phyloP scores from a whole-genome alignment of 768 basidiomycete genomes.

The Panellus pusillus region DNA sequence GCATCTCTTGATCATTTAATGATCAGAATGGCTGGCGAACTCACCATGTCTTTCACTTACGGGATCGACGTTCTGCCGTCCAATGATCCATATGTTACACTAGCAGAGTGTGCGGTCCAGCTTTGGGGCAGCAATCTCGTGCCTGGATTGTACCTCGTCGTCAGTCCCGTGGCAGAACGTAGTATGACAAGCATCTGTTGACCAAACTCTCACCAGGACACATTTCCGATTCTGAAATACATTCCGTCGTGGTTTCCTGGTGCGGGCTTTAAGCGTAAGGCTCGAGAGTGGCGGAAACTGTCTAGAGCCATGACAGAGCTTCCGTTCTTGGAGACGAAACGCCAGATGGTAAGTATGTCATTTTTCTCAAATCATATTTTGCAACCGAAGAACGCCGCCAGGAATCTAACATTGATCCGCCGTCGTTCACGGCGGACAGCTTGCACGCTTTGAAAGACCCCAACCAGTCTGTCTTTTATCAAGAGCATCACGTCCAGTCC shows the following conservation, averaged over 20 bases:
- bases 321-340: constrained; percentile 38
- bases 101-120: constrained; percentile 39
- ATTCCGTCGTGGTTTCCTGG: constrained; percentile 42
- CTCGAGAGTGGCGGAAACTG: constrained; percentile 32
- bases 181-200: neutral
- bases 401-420: neutral
- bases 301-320: constrained; percentile 35
- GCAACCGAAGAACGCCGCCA: neutral
- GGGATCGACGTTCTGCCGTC: constrained; percentile 40
- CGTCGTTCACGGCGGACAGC: constrained; percentile 1
- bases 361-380: too few species aligned
- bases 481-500: constrained; percentile 2
- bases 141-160: constrained; percentile 46
- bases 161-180: neutral
- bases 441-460: neutral
- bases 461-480: neutral
- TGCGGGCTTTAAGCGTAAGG: constrained; percentile 42
- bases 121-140: constrained; percentile 33
- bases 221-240: constrained; percentile 35
- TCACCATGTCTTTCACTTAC: constrained; percentile 44
- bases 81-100: constrained; percentile 44
- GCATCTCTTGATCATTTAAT: neutral
- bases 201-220: constrained; percentile 25
- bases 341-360: constrained; percentile 29
- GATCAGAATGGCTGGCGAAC: constrained; percentile 39